Conservation (phyloP, 805 yeast genomes). For the Kazachstania taianensis region DNA sequence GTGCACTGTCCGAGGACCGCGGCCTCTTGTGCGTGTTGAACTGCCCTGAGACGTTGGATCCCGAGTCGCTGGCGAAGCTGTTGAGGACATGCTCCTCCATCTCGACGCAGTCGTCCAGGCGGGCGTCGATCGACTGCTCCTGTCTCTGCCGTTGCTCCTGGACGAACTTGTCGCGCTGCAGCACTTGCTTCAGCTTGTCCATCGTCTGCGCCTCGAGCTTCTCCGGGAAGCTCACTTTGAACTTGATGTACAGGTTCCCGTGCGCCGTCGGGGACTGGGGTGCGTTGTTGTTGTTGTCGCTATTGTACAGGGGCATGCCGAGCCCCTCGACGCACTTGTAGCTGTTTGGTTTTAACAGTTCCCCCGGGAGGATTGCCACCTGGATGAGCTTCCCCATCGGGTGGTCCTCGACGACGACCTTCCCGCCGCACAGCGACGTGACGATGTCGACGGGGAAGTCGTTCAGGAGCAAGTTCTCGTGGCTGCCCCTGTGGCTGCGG, state of each 20-base stretch:
- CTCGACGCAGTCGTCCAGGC: conserved; percentile 14
- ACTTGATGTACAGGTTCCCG: conserved; percentile 53
- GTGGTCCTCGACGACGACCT: conserved; percentile 26
- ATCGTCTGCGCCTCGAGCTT: conserved; percentile 15
- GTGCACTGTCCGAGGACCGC: background rate
- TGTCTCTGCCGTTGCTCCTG: conserved; percentile 9
- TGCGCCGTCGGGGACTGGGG: too few species aligned
- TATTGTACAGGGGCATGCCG: conserved; percentile 50
- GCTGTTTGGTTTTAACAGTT: conserved; percentile 40
- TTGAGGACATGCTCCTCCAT: conserved; percentile 21
- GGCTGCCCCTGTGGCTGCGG: conserved; percentile 28
- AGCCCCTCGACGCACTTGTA: conserved; percentile 32
- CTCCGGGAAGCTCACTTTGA: conserved; percentile 48
- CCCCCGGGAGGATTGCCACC: conserved; percentile 39
- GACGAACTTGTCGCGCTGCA: conserved; percentile 14
- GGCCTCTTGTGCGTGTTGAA: background rate
- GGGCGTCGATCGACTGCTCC: conserved; percentile 6
- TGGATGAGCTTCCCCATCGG: conserved; percentile 31
- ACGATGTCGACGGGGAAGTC: conserved; percentile 37
- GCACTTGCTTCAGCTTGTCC: conserved; percentile 8
- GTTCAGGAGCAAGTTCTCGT: conserved; percentile 36
- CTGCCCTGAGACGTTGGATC: background rate
- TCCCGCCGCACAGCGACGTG: conserved; percentile 53
- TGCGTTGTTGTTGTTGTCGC: too few species aligned
- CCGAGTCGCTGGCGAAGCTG: conserved; percentile 5